These are phyloP conservation scores for Podaxis sp. DNA, from an alignment of 768 basidiomycete species.

Conservation along the genomic window DNA sequence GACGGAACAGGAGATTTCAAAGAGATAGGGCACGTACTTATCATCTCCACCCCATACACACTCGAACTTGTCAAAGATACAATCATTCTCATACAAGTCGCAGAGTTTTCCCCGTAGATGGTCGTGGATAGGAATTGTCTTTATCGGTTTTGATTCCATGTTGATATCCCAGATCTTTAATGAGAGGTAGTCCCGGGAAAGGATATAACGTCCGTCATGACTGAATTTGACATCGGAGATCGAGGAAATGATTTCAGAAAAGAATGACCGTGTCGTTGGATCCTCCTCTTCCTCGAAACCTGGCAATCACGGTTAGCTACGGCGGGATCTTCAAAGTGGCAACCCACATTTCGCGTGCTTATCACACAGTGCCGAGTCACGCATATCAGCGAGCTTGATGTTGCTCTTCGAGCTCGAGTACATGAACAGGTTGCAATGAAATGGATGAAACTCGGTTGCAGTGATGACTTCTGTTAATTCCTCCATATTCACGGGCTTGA, in stretches of 20 bases:
- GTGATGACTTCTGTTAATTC: slow-evolving; percentile 99
- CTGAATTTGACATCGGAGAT: slow-evolving; percentile 99
- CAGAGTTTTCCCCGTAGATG: slow-evolving; percentile 96
- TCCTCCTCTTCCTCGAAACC: slow-evolving; percentile 99
- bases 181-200: slow-evolving; percentile 95
- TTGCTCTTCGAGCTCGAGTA: slow-evolving; percentile 99
- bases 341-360: slow-evolving; percentile 89
- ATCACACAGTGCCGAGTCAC: slow-evolving; percentile 96
- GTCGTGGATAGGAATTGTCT: slow-evolving; percentile 98
- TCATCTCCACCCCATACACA: slow-evolving; percentile 98
- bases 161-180: slow-evolving; percentile 99
- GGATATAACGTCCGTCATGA: slow-evolving; percentile 93
- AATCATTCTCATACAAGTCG: slow-evolving; percentile 98
- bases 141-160: slow-evolving; percentile 94
- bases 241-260: slow-evolving; percentile 99
- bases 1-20: slow-evolving; percentile 18
- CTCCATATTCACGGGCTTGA: slow-evolving; percentile 99
- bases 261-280: slow-evolving; percentile 95
- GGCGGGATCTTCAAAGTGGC: slow-evolving; percentile 5
- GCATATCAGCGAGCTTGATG: slow-evolving; percentile 99
- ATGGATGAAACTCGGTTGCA: slow-evolving; percentile 98
- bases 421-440: slow-evolving; percentile 98
- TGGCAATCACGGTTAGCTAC: slow-evolving; percentile 28
- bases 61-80: slow-evolving; percentile 99
- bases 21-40: slow-evolving; percentile 54